Percentiles rank a stretch among this genome's conserved stretches.
Conservation (phyloP, 2,329 filamentous ascomycete species). For the Podosphaera leucotricha region DNA sequence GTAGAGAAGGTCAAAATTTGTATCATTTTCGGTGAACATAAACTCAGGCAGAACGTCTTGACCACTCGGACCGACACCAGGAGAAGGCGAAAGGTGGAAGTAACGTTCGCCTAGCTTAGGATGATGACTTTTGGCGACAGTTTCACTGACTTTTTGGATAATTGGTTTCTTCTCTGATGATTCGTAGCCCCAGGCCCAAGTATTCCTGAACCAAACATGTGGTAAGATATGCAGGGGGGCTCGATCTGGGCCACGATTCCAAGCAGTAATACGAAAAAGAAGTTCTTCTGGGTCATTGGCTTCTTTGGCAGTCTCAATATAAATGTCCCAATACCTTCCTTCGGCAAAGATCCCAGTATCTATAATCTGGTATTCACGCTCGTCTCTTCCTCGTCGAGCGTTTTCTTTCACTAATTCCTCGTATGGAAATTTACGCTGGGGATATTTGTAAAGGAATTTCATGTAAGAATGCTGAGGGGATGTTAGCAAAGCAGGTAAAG, state of each 20-base stretch:
- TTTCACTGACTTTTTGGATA: conserved; percentile 42
- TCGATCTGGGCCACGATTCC: conserved; percentile 78
- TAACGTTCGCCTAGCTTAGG: conserved; percentile 61
- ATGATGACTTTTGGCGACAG: conserved; percentile 55
- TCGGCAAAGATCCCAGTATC: conserved; percentile 80
- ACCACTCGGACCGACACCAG: conserved; percentile 53
- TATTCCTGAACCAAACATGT: conserved; percentile 93
- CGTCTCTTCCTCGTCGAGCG: conserved; percentile 46
- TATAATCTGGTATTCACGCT: conserved; percentile 75
- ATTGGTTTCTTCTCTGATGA: conserved; percentile 51
- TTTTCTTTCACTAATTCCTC: conserved; percentile 71
- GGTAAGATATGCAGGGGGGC: conserved; percentile 84
- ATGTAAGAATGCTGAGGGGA: conserved; percentile 69
- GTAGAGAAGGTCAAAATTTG: conserved; percentile 61
- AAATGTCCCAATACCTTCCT: conserved; percentile 86
- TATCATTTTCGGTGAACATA: conserved; percentile 90
- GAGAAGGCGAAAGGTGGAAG: conserved; percentile 69
- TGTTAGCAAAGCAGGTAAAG: conserved; percentile 3
- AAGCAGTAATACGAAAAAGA: conserved; percentile 82
- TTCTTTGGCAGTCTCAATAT: conserved; percentile 91
- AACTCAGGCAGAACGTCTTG: conserved; percentile 68
- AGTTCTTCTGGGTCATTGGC: conserved; percentile 77
- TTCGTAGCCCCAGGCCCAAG: conserved; percentile 85
- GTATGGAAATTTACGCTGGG: conserved; percentile 79
- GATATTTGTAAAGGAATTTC: conserved; percentile 97